phyloP scores from a whole-genome alignment of 805 yeast species.

The Maudiozyma bulderi region DNA sequence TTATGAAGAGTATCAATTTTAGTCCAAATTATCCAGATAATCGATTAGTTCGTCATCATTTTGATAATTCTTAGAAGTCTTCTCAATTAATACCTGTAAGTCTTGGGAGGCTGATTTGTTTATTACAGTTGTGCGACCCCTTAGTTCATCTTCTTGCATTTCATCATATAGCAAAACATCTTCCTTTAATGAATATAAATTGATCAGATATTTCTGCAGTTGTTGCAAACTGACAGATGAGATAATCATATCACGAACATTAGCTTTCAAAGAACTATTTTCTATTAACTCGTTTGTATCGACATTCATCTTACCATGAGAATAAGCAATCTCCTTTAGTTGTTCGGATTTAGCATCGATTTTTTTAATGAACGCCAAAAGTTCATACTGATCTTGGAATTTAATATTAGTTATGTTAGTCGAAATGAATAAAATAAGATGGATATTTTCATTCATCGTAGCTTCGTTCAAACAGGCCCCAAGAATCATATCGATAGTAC shows the following conservation, averaged over 20 bases:
- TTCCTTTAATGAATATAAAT: conserved; percentile 10
- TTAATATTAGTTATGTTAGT: conserved; percentile 13
- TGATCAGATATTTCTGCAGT: conserved; percentile 7
- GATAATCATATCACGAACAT: conserved; percentile 6
- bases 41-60: not conserved
- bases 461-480: not conserved
- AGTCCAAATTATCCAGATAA: not conserved
- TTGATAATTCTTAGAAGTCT: not conserved
- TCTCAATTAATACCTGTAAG: not conserved
- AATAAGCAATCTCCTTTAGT: conserved; percentile 9
- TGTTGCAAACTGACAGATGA: conserved; percentile 10
- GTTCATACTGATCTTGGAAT: conserved; percentile 17
- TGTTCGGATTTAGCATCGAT: conserved; percentile 20
- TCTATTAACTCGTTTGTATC: not conserved
- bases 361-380: conserved; percentile 11
- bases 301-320: conserved; percentile 4
- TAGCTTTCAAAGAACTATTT: not conserved
- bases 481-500: not conserved
- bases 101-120: not conserved
- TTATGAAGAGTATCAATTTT: not conserved
- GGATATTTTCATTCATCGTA: conserved; percentile 3
- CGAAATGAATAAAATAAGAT: conserved; percentile 14
- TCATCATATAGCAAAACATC: conserved; percentile 8
- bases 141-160: conserved; percentile 13
- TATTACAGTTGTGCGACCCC: conserved; percentile 4